Base-by-base conservation (phyloP, 2,329 filamentous ascomycete genomes). In the Bimuria novae-zelandiae region DNA sequence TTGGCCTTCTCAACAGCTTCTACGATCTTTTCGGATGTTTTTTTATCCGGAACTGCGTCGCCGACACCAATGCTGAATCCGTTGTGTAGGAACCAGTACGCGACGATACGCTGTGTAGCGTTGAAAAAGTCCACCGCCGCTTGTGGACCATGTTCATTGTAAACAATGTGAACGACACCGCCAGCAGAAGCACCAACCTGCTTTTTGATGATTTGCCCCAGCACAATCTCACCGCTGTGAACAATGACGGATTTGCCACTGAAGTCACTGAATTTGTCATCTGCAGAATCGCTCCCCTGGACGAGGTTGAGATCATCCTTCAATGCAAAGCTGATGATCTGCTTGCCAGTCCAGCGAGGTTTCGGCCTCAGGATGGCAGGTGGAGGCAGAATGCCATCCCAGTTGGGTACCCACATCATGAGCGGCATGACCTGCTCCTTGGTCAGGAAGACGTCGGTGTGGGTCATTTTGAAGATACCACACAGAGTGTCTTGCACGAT, bases 51-150 rank as follows among this genome's bases (percentile, higher is more conserved):
- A 68, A 99, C 93, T 1, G 94, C 97, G 73, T 99, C 94, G 78
- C 94, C 95, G 65, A 99, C 96, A 77, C 94, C 94, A 61, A 99
- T 97, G 76, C 92, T 97, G 82, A 96, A 94, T 45, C 94, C 94
- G 65, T 96, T 89, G 75, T 99, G 93, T 33, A 97, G 79, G 36
- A 99, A 85, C 94, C 94, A 99, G 77, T 97, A 96, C 71, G 93
- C 95, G 64, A 97, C 89, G 50, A 97, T 91, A 48, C 91, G 88
- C 76, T 99, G 95, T 51, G 90, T 89, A 61, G 92, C 92, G 70
- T 97, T 97, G 78, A 99, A 90, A 80, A 99, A 99, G 57, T 86
- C 87, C 80, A 99, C 93, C 17, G 94, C 90, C 42, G 88, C 89
- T 22, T 89, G 85, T 29, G 89, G 84, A 10, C 94, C 92, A 58